phyloP scores from a whole-genome alignment of 2,329 filamentous ascomycete genomes.

The Curvularia eragrostidis region DNA sequence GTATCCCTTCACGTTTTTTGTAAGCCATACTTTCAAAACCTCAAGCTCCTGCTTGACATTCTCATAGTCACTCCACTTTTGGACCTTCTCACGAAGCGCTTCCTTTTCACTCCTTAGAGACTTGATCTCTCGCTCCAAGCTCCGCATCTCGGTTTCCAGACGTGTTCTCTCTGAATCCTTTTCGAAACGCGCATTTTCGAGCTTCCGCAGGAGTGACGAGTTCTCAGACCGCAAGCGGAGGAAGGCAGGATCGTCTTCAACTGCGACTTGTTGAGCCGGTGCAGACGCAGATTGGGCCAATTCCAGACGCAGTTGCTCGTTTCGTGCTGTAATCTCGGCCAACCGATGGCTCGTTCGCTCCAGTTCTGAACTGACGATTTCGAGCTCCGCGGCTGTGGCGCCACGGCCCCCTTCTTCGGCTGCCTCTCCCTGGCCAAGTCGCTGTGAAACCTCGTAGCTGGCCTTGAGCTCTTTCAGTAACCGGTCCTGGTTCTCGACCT shows the following conservation, averaged over 20 bases:
- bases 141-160: constrained; percentile 75
- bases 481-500: constrained; percentile 91
- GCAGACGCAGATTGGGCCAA: constrained; percentile 85
- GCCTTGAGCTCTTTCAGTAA: constrained; percentile 94
- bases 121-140: constrained; percentile 78
- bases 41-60: constrained; percentile 96
- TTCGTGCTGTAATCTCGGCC: constrained; percentile 89
- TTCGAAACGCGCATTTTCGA: constrained; percentile 84
- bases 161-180: constrained; percentile 80
- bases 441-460: constrained; percentile 94
- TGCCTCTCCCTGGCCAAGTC: constrained; percentile 76
- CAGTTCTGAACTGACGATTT: constrained; percentile 89
- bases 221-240: constrained; percentile 92
- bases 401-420: constrained; percentile 65
- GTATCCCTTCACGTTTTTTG: not conserved
- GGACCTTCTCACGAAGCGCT: constrained; percentile 76
- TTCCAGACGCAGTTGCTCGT: constrained; percentile 90
- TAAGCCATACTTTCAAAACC: constrained; percentile 72
- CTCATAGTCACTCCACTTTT: constrained; percentile 93
- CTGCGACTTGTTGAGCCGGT: constrained; percentile 64
- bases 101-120: constrained; percentile 83
- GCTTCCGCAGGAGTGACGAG: constrained; percentile 84
- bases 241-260: constrained; percentile 90
- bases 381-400: constrained; percentile 86
- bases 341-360: constrained; percentile 87